Base-by-base conservation (phyloP, 495 filamentous ascomycete genomes). In the Penicillium malachiteum region DNA sequence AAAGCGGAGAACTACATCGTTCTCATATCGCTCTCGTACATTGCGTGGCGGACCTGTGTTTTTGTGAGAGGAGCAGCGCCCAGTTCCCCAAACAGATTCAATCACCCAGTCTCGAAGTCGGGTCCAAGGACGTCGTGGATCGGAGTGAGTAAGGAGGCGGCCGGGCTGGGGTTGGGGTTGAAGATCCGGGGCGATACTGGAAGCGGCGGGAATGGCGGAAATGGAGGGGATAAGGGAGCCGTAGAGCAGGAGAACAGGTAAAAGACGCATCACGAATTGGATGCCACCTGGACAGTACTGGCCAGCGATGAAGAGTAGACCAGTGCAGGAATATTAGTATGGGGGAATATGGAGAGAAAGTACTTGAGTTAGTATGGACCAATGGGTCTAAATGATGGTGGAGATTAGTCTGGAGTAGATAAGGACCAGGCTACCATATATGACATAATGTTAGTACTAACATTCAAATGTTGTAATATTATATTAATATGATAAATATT, bases 1-100 rank as follows among this genome's bases (percentile, higher is more conserved):
- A 79, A 97, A 97, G 13, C 94, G 86, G 37, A 97, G 74, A 12
- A 98, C 93, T 13, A 96, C 78, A 67, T 96, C 87, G 41, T 86
- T 81, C 43, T 83, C 85, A 68, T 97, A 96, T 55, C 84, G 81
- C 32, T 83, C 78, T 14, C 83, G 72, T 31, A 87, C 73, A 32
- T 76, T 82, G 5, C 76, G 67, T 5, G 77, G 80, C 1, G 73
- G 69, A 17, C 65, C 67, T 14, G 41, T 46, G 21, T 66, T 21
- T 55, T 58, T 66, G 13, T 57, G 64, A 7, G 64, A 50, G 12
- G 64, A 52, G 54, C 66, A 46, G 72, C 31, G 60, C 18, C 57
- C 42, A 18, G 80, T 71, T 0, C 84, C 79, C 75, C 90, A 90
- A 52, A 91, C 71, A 33, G 75, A 74, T 51, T 86, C 78, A 49